Evolutionary conservation across 331 rosid species (phyloP), one percentile per base, ranked within the genome.

Genomic region (Dryas integrifolia): DNA sequence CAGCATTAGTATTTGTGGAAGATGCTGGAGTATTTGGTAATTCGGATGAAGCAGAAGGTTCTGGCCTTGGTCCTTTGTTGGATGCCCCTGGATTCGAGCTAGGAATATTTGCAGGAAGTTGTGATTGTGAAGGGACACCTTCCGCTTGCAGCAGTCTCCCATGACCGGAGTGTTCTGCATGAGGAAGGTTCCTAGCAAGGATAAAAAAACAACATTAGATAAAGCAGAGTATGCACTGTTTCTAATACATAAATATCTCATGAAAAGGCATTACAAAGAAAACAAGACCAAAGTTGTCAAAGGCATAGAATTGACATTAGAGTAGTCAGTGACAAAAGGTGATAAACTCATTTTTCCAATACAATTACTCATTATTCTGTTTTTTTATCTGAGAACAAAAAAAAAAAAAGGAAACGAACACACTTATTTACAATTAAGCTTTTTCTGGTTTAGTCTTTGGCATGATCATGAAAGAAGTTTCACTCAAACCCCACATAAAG

Each of bases 141-240:
- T 1, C 4, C 0, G 0, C 30, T 57, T 7, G 77, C 47, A 70
- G 79, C 56, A 72, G 63, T 50, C 83, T 77, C 73, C 89, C 75
- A 16, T 52, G 76, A 83, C 47, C 47, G 6, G 59, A 73, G 38
- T 52, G 70, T 58, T 58, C 72, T 55, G 58, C 65, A 71, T 55
- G 82, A 62, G 58, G 76, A 59, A 52, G 38, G 59, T 74, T 76
- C 81, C 97, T 89, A 67, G 75, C 72, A 82, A 16, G 72, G 69
- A 76, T 16, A 21, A 53, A 21, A 6, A 51, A 56, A 4, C 67
- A 52, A 15, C 7, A 70, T 76, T 60, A 50, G 24, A 74, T 73
- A 16, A 13, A 51, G 38, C 53, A 74, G 44, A 60, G 50, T 18
- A 53, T 52, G 45, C 47, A 61, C 40, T 51, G 58, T 43, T 50